Percentiles rank a stretch among this genome's conserved stretches.
phyloP scores from a whole-genome alignment of 148 eudicot species.

The Cornus florida region DNA sequence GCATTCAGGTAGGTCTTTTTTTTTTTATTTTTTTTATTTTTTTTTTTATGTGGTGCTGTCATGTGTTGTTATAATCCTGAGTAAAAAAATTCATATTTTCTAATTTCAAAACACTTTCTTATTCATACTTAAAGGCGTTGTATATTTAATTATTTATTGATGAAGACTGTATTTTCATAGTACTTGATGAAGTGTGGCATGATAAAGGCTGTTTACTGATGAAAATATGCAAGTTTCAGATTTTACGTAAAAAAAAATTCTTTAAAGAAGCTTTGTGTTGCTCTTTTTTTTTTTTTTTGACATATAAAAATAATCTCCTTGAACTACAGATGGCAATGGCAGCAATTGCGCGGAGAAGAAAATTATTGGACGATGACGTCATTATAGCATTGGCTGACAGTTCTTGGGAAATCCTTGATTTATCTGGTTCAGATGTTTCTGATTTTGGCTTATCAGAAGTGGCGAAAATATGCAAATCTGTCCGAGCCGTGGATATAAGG shows the following conservation, averaged over 20 bases:
- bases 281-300: not conserved
- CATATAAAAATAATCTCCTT: not conserved
- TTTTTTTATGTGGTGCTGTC: not conserved
- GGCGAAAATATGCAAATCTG: constrained; percentile 53
- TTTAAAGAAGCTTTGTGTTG: not conserved
- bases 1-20: not conserved
- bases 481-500: constrained; percentile 92
- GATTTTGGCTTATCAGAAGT: constrained; percentile 73
- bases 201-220: not conserved
- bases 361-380: constrained; percentile 63
- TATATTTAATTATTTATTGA: too few relatives aligned
- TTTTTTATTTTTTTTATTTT: too few relatives aligned
- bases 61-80: not conserved
- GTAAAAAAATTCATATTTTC: too few relatives aligned
- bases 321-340: constrained; percentile 65
- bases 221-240: not conserved
- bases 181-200: not conserved
- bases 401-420: constrained; percentile 78
- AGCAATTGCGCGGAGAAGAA: constrained; percentile 86
- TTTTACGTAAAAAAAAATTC: not conserved
- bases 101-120: too few relatives aligned
- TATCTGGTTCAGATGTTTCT: constrained; percentile 81
- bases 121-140: not conserved
- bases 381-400: constrained; percentile 69
- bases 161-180: not conserved